Percentiles rank a stretch among this genome's conserved stretches.
phyloP scores from a whole-genome alignment of 75 land plant genomes.

The Pinus tabuliformis region DNA sequence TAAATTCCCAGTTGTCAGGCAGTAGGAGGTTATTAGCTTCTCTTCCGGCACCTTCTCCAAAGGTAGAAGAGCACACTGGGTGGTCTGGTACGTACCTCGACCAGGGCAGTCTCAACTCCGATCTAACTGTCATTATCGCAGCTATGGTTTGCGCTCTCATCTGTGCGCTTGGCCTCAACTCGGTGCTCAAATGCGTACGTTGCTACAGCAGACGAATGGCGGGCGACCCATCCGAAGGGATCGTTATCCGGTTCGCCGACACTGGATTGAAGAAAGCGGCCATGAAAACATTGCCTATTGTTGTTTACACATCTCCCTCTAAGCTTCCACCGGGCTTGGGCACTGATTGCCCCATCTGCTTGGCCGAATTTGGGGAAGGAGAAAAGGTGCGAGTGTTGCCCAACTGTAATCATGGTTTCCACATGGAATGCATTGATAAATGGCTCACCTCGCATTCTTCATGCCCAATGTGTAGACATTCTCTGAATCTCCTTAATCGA shows the following conservation, averaged over 20 bases:
- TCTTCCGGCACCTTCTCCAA: too few species aligned
- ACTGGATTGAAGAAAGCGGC: slow-evolving; percentile 1
- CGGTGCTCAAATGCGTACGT: slow-evolving; percentile 41
- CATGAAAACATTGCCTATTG: slow-evolving; percentile 21
- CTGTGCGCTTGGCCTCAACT: slow-evolving; percentile 50
- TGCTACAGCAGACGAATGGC: slow-evolving; percentile 28
- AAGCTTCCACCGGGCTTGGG: neutral
- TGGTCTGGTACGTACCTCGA: neutral
- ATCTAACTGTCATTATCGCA: slow-evolving; percentile 67
- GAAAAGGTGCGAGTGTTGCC: slow-evolving; percentile 51
- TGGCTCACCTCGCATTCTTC: slow-evolving; percentile 68
- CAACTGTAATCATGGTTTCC: slow-evolving; percentile 72
- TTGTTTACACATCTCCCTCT: slow-evolving; percentile 12
- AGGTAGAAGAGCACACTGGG: neutral
- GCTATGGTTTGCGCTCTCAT: slow-evolving; percentile 62
- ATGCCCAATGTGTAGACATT: slow-evolving; percentile 53
- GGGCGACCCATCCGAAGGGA: slow-evolving; percentile 9
- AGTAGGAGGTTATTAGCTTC: too few species aligned
- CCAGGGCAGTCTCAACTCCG: slow-evolving; percentile 47
- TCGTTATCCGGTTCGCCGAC: slow-evolving; percentile 12
- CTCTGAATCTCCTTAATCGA: too few species aligned
- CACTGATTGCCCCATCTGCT: slow-evolving; percentile 60
- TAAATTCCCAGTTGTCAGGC: too few species aligned
- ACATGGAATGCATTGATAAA: slow-evolving; percentile 59
- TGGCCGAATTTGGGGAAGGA: slow-evolving; percentile 48